A percentile compares a stretch with the other conserved stretches of the same genome.
Evolutionary conservation across 2,329 filamentous ascomycete species (phyloP).

Genomic region (Paecilomyces dactylethromorphus): DNA sequence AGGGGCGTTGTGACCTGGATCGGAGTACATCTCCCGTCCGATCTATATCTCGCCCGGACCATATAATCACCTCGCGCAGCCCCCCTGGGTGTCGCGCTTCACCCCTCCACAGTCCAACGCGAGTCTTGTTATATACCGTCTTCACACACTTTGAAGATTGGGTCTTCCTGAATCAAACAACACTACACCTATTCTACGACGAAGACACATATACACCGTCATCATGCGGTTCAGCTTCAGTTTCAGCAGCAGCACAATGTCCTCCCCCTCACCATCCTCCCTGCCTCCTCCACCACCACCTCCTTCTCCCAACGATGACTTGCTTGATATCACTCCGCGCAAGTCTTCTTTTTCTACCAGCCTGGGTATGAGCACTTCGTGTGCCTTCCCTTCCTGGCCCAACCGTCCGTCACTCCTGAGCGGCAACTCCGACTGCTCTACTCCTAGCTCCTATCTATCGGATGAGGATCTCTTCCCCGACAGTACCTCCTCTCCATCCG

Average conservation of each 20-base stretch:
- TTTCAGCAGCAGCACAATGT: slow-evolving; percentile 15
- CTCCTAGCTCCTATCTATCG: slow-evolving; percentile 33
- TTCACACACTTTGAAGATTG: not conserved
- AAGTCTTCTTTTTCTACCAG: slow-evolving; percentile 36
- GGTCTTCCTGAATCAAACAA: not conserved
- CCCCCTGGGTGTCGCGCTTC: not conserved
- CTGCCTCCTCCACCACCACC: slow-evolving; percentile 31
- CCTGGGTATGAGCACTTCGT: slow-evolving; percentile 32
- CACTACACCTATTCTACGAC: not conserved
- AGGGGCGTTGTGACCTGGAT: not conserved
- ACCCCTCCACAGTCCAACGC: not conserved
- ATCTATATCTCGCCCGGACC: not conserved
- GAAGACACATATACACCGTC: slow-evolving; percentile 2
- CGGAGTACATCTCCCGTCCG: not conserved
- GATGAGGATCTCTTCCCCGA: slow-evolving; percentile 36
- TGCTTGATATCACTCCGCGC: slow-evolving; percentile 35
- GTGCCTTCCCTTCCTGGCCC: slow-evolving; percentile 40
- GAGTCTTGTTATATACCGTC: not conserved
- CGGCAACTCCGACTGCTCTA: slow-evolving; percentile 21
- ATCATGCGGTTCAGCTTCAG: slow-evolving; percentile 21
- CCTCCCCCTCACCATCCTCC: slow-evolving; percentile 21
- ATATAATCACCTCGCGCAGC: not conserved
- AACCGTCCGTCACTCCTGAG: slow-evolving; percentile 32
- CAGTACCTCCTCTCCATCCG: slow-evolving; percentile 18
- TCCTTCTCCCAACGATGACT: slow-evolving; percentile 29